phyloP scores from a whole-genome alignment of 2,329 filamentous ascomycete species.

The Metarhizium brunneum region DNA sequence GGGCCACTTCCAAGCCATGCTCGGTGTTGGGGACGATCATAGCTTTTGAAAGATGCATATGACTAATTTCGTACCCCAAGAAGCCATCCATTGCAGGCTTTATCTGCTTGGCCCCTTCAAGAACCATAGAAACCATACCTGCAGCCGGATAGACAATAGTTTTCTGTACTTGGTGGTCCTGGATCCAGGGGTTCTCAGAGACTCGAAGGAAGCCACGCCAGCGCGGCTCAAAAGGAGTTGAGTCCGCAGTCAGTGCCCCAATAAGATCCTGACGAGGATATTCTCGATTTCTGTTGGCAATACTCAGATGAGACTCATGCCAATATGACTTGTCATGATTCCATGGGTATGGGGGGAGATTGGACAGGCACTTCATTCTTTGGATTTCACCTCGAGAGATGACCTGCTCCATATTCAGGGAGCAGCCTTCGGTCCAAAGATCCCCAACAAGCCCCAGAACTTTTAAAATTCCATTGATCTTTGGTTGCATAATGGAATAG shows the following conservation, averaged over 20 bases:
- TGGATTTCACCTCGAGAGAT: slow-evolving; percentile 11
- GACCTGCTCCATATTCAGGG: slow-evolving; percentile 21
- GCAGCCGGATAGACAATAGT: slow-evolving; percentile 41
- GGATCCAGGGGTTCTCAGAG: slow-evolving; percentile 41
- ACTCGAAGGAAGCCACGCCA: slow-evolving; percentile 41
- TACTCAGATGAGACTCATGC: slow-evolving; percentile 40
- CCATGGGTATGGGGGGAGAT: slow-evolving; percentile 45
- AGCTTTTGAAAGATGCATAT: slow-evolving; percentile 39
- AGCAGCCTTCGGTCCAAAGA: slow-evolving; percentile 27
- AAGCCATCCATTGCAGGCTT: slow-evolving; percentile 14
- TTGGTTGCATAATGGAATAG: slow-evolving; percentile 18
- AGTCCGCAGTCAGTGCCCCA: slow-evolving; percentile 34
- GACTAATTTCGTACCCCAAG: slow-evolving; percentile 31
- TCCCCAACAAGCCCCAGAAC: slow-evolving; percentile 24
- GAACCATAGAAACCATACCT: slow-evolving; percentile 38
- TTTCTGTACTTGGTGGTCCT: slow-evolving; percentile 41
- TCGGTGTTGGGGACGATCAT: slow-evolving; percentile 38
- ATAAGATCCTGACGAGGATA: slow-evolving; percentile 41
- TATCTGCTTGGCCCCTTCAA: slow-evolving; percentile 37
- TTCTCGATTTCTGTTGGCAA: slow-evolving; percentile 32
- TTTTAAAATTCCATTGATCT: slow-evolving; percentile 12
- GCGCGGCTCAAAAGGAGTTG: slow-evolving; percentile 33
- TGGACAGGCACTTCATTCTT: slow-evolving; percentile 26
- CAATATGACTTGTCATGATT: slow-evolving; percentile 43
- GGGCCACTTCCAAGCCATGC: slow-evolving; percentile 39